phyloP scores from a whole-genome alignment of 371 early-diverging fungal species.

The Saksenaea oblongispora region DNA sequence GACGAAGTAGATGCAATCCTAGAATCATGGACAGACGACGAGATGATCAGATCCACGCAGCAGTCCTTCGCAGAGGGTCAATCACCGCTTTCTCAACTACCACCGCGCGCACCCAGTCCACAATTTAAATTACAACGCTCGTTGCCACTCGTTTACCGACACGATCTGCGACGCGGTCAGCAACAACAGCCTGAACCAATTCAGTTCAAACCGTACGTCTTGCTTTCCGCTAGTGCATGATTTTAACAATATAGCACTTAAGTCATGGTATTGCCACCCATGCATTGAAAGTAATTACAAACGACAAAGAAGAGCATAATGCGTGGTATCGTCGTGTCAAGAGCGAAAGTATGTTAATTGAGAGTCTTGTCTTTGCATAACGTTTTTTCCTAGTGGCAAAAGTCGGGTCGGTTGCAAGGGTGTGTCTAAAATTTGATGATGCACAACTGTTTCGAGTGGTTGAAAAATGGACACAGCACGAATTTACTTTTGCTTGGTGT shows the following conservation, averaged over 20 bases:
- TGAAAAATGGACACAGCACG: not conserved
- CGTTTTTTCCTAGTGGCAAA: constrained; percentile 1
- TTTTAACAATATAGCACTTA: not conserved
- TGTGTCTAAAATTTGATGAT: not conserved
- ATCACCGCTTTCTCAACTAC: not conserved
- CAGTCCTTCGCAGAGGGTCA: not conserved
- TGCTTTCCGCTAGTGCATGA: not conserved
- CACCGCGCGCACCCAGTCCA: not conserved
- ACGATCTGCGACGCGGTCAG: not conserved
- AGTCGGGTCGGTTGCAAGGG: not conserved
- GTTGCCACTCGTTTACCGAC: not conserved
- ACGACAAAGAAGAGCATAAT: not conserved
- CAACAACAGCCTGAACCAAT: constrained; percentile 8
- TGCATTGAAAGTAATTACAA: not conserved
- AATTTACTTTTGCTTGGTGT: not conserved
- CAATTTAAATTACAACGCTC: not conserved
- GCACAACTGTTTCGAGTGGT: not conserved
- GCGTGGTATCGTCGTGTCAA: not conserved
- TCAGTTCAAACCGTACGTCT: not conserved
- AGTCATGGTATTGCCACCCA: constrained; percentile 1
- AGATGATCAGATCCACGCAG: not conserved
- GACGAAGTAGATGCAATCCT: not conserved
- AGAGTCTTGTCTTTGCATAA: not conserved
- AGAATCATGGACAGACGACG: not conserved
- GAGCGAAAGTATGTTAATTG: constrained; percentile 5